A percentile compares a stretch with the other conserved stretches of the same genome.
These are phyloP conservation scores for Amanita inopinata DNA, from an alignment of 768 basidiomycete species.

Conservation along the genomic window DNA sequence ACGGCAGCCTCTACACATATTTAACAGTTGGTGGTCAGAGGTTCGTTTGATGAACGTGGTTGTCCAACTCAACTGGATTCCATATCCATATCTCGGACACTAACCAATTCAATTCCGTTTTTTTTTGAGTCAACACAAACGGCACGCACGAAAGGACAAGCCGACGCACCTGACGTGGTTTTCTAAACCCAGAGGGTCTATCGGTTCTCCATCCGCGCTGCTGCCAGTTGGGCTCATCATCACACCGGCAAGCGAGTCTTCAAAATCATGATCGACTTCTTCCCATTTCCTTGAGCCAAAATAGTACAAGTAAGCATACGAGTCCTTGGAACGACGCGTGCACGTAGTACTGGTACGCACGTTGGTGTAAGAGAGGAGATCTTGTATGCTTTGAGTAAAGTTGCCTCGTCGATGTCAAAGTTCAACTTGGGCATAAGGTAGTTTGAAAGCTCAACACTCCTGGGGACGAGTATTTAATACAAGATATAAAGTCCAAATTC, in stretches of 20 bases:
- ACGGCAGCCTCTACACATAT: slow-evolving; percentile 58
- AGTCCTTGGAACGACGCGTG: neutral
- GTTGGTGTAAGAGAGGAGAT: slow-evolving; percentile 69
- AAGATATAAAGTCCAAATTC: too few relatives aligned
- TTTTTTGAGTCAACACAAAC: neutral
- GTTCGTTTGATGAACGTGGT: slow-evolving; percentile 18
- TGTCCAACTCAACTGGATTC: slow-evolving; percentile 48
- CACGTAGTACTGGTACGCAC: slow-evolving; percentile 38
- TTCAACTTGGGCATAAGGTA: slow-evolving; percentile 48
- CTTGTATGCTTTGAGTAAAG: slow-evolving; percentile 81
- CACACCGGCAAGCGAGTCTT: slow-evolving; percentile 64
- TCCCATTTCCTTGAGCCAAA: slow-evolving; percentile 66
- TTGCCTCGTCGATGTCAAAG: slow-evolving; percentile 69
- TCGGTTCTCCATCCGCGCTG: slow-evolving; percentile 21
- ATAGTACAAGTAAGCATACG: neutral
- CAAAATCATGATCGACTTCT: slow-evolving; percentile 77
- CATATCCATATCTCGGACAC: slow-evolving; percentile 59
- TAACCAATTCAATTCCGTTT: slow-evolving; percentile 16
- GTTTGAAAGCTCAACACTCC: too few relatives aligned
- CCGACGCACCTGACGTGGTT: slow-evolving; percentile 42
- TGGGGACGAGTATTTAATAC: too few relatives aligned
- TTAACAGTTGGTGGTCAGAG: slow-evolving; percentile 8
- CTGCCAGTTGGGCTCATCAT: slow-evolving; percentile 35
- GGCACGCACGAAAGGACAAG: too few relatives aligned
- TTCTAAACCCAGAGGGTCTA: slow-evolving; percentile 77